A percentile compares a stretch with the other conserved stretches of the same genome.
Conservation (phyloP, 306 rosid genomes). For the Trifolium fragiferum region DNA sequence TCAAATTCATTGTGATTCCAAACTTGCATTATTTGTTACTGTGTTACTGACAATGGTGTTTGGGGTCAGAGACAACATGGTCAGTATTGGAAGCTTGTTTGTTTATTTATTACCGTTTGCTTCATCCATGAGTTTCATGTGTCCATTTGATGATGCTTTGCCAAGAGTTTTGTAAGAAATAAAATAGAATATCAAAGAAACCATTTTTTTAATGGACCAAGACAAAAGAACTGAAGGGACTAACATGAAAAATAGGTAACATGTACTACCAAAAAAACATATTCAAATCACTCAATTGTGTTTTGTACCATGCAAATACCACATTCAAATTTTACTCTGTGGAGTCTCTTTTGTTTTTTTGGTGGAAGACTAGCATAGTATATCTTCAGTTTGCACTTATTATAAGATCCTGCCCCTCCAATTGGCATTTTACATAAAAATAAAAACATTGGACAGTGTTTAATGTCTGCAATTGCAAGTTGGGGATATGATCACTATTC, state of each 20-base stretch:
- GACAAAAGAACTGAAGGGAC: background rate
- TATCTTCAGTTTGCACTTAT: slow-evolving; percentile 1
- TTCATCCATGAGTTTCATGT: no score
- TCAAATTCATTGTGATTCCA: no score
- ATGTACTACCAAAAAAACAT: background rate
- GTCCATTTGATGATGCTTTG: no score
- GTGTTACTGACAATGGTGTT: no score
- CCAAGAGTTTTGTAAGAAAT: background rate
- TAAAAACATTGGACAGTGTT: slow-evolving; percentile 10
- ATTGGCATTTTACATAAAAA: background rate
- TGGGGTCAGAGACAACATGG: no score
- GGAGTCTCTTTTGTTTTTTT: background rate
- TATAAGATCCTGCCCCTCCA: background rate
- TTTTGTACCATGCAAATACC: background rate
- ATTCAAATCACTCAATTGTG: background rate
- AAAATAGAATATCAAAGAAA: no score
- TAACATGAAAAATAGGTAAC: background rate
- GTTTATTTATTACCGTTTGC: no score
- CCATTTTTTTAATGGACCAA: background rate
- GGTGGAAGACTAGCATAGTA: background rate
- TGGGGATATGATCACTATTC: slow-evolving; percentile 37
- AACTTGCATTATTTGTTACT: no score
- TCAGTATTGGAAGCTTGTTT: no score
- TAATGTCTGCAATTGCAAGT: slow-evolving; percentile 11
- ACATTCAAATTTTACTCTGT: background rate